Conservation (phyloP, 106 monocot genomes). For the Allium sativum region DNA sequence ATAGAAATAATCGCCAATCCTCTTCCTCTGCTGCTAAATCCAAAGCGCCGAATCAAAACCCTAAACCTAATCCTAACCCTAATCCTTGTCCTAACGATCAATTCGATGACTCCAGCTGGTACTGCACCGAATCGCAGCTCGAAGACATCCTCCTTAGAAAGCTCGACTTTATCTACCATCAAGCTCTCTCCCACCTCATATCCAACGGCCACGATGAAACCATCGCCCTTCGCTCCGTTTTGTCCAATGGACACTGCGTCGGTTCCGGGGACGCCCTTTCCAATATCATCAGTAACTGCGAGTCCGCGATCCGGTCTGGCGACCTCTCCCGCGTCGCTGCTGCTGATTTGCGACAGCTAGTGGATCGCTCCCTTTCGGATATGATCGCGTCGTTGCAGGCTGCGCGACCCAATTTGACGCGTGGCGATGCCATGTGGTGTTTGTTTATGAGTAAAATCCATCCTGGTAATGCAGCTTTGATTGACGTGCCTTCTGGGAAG, state of each 20-base stretch:
- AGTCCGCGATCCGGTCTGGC: background rate
- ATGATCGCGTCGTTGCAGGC: conserved; percentile 76
- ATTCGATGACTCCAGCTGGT: conserved; percentile 33
- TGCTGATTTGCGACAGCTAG: conserved; percentile 54
- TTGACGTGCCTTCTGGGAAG: conserved; percentile 33
- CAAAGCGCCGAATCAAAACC: conserved; percentile 3
- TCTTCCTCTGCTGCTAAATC: conserved; percentile 6
- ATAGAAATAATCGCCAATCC: conserved; percentile 3
- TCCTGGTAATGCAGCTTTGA: conserved; percentile 31
- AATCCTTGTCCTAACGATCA: conserved; percentile 6
- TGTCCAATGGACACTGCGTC: conserved; percentile 71
- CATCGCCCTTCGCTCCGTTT: conserved; percentile 49
- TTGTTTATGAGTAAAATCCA: conserved; percentile 74
- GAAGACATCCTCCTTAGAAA: conserved; percentile 64
- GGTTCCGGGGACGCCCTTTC: conserved; percentile 62
- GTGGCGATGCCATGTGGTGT: conserved; percentile 93
- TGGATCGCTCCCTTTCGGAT: conserved; percentile 75
- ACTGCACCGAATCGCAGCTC: conserved; percentile 82
- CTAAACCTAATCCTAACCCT: conserved; percentile 7
- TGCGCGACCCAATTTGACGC: conserved; percentile 36
- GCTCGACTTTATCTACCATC: conserved; percentile 67
- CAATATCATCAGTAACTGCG: conserved; percentile 68
- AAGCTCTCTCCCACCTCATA: conserved; percentile 49
- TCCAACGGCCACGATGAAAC: conserved; percentile 49
- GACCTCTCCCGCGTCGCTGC: background rate